Evolutionary conservation across 2,329 filamentous ascomycete genomes (phyloP).

Genomic region (Nigrograna mackinnonii): DNA sequence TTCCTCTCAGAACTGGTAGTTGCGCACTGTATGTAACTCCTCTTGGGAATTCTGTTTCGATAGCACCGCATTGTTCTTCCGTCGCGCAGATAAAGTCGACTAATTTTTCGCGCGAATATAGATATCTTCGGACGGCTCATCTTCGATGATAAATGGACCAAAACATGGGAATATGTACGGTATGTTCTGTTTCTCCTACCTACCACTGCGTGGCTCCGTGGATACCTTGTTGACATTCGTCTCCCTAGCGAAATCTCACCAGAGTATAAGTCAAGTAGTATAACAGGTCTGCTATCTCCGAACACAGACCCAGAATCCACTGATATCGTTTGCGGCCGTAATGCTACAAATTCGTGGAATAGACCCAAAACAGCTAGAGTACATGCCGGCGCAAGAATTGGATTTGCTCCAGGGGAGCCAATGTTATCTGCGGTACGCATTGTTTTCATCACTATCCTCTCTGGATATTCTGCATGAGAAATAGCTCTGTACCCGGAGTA

Average conservation of each 20-base stretch:
- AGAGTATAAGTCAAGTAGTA: neutral
- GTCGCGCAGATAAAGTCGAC: no score
- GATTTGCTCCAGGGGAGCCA: conserved; percentile 11
- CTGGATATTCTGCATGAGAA: neutral
- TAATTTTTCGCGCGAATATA: no score
- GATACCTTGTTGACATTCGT: neutral
- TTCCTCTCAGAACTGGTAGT: no score
- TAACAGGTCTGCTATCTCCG: neutral
- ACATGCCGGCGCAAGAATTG: conserved; percentile 13
- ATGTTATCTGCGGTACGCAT: neutral
- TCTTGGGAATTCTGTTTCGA: no score
- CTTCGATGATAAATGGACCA: conserved; percentile 11
- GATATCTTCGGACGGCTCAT: conserved; percentile 19
- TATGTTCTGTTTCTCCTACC: neutral
- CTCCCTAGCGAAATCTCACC: conserved; percentile 4
- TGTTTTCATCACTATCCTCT: neutral
- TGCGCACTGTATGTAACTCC: no score
- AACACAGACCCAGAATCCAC: neutral
- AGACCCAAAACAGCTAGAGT: conserved; percentile 12
- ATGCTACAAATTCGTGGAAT: conserved; percentile 10
- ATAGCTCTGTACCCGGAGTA: no score
- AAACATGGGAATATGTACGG: conserved; percentile 20
- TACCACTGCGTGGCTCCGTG: neutral
- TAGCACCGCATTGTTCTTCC: no score
- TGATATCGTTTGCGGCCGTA: conserved; percentile 13